A percentile compares a stretch with the other conserved stretches of the same genome.
phyloP scores from a whole-genome alignment of 768 basidiomycete genomes.

The Serendipita sp. region DNA sequence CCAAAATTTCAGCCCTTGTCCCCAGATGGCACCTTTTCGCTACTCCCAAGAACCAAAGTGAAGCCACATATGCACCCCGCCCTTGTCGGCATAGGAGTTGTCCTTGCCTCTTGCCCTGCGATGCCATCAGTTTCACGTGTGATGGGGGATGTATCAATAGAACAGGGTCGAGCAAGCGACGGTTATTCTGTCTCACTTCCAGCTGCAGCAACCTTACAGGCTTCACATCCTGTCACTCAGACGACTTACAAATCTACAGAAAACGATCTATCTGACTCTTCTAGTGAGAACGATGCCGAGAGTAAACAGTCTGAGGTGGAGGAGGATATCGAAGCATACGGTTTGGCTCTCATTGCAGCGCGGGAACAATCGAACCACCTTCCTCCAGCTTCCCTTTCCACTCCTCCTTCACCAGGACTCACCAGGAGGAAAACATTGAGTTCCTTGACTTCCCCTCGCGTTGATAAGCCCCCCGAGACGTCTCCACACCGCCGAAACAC shows the following conservation, averaged over 20 bases:
- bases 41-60: constrained; percentile 45
- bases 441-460: constrained; percentile 18
- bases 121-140: constrained; percentile 60
- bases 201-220: constrained; percentile 9
- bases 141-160: constrained; percentile 71
- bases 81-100: constrained; percentile 68
- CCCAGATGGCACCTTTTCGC: constrained; percentile 34
- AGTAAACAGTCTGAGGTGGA: not conserved
- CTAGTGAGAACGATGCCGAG: not conserved
- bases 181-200: constrained; percentile 29
- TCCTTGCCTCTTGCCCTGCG: constrained; percentile 61
- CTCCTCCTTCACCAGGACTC: not conserved
- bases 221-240: not conserved
- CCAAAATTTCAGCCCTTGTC: constrained; percentile 55
- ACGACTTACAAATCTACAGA: constrained; percentile 12
- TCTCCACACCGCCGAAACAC: constrained; percentile 16
- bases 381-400: not conserved
- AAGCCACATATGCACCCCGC: constrained; percentile 59
- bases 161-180: constrained; percentile 71
- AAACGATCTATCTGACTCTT: constrained; percentile 39
- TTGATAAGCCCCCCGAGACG: constrained; percentile 28
- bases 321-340: constrained; percentile 2
- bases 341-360: not conserved
- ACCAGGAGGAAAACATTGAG: not conserved
- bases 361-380: not conserved